Evolutionary conservation across 78 protist species (phyloP).

Genomic region (Dictyostelium capitatum): DNA sequence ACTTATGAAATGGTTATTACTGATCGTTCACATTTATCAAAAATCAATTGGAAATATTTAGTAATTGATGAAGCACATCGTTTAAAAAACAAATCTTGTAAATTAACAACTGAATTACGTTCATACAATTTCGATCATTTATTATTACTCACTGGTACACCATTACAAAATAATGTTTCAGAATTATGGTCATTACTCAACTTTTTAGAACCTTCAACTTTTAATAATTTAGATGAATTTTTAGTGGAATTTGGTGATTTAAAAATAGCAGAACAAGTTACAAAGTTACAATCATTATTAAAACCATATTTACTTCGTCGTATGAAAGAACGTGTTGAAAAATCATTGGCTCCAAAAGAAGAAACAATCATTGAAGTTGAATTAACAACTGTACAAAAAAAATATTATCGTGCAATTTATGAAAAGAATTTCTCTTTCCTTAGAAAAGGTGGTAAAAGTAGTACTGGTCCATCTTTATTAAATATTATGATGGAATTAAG

Average conservation of each 20-base stretch:
- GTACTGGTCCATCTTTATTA: slow-evolving; percentile 80
- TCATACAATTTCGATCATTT: slow-evolving; percentile 65
- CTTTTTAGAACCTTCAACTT: slow-evolving; percentile 87
- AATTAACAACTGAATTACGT: slow-evolving; percentile 77
- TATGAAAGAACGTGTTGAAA: slow-evolving; percentile 94
- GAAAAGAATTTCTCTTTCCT: slow-evolving; percentile 90
- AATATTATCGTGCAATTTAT: slow-evolving; percentile 95
- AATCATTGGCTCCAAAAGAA: slow-evolving; percentile 90
- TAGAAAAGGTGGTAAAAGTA: slow-evolving; percentile 66
- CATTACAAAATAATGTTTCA: slow-evolving; percentile 93
- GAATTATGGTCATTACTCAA: slow-evolving; percentile 95
- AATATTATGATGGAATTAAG: slow-evolving; percentile 97
- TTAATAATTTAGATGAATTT: slow-evolving; percentile 65
- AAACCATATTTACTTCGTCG: slow-evolving; percentile 87
- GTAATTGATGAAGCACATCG: slow-evolving; percentile 96
- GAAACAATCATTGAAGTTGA: slow-evolving; percentile 94
- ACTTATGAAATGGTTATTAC: slow-evolving; percentile 93
- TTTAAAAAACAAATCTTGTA: slow-evolving; percentile 87
- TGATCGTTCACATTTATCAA: slow-evolving; percentile 58
- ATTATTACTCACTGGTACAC: slow-evolving; percentile 95
- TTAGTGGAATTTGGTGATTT: slow-evolving; percentile 87
- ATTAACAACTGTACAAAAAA: slow-evolving; percentile 93
- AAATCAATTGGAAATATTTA: slow-evolving; percentile 86
- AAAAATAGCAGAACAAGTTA: slow-evolving; percentile 81
- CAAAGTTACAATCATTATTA: slow-evolving; percentile 71